These are phyloP conservation scores for Lachancea meyersii DNA, from an alignment of 805 yeast genomes.

Conservation along the genomic window DNA sequence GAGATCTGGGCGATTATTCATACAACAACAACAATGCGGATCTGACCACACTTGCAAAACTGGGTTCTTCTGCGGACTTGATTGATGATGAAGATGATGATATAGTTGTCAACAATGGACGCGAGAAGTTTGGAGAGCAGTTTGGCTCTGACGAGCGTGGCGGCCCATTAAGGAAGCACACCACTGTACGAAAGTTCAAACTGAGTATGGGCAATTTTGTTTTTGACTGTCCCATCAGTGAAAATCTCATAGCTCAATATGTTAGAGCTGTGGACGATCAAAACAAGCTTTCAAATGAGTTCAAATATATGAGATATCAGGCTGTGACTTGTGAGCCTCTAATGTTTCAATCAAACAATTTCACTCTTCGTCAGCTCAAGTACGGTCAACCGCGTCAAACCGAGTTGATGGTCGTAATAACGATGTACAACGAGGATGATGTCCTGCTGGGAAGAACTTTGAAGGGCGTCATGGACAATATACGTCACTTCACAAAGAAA, in stretches of 20 bases:
- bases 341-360: conserved; percentile 53
- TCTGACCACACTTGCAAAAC: conserved; percentile 7
- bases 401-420: conserved; percentile 77
- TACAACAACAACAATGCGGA: conserved; percentile 9
- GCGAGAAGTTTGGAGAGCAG: conserved; percentile 16
- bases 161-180: conserved; percentile 17
- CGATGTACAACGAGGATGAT: conserved; percentile 89
- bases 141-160: conserved; percentile 22
- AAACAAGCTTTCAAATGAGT: conserved; percentile 41
- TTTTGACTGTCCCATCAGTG: conserved; percentile 84
- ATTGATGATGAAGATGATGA: conserved; percentile 6
- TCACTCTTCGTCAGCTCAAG: conserved; percentile 76
- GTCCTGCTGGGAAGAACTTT: conserved; percentile 74
- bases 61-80: conserved; percentile 6
- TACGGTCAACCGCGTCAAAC: conserved; percentile 75
- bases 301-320: conserved; percentile 83
- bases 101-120: background rate
- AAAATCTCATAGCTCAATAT: conserved; percentile 50
- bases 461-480: conserved; percentile 86
- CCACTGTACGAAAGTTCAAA: conserved; percentile 29
- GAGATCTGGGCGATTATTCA: conserved; percentile 9
- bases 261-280: conserved; percentile 39
- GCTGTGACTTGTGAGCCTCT: conserved; percentile 92
- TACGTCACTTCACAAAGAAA: conserved; percentile 62
- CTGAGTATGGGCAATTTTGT: conserved; percentile 66